These are phyloP conservation scores for Geranium brycei DNA, from an alignment of 345 rosid genomes.

Conservation along the genomic window DNA sequence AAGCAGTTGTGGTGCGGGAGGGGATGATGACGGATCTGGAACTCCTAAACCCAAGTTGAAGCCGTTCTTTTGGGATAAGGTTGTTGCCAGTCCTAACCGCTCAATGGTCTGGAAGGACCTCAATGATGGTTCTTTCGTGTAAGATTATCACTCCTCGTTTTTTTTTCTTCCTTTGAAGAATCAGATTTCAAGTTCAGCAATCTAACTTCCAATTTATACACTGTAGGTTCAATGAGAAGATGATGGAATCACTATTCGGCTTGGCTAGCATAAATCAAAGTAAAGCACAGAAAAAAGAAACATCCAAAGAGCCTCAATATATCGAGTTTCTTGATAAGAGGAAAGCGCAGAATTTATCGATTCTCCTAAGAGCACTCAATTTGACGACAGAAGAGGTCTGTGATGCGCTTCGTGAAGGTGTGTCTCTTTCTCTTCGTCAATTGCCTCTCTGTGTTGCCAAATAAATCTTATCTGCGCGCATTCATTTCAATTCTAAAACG, in stretches of 20 bases:
- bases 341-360: conserved; percentile 88
- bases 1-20: conserved; percentile 9
- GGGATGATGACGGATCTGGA: conserved; percentile 21
- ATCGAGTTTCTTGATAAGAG: conserved; percentile 66
- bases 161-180: neutral
- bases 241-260: conserved; percentile 80
- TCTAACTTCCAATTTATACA: neutral
- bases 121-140: conserved; percentile 96
- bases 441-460: too few relatives aligned
- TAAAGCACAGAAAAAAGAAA: conserved; percentile 28
- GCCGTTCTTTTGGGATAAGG: conserved; percentile 99
- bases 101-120: conserved; percentile 97
- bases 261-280: conserved; percentile 34
- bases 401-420: conserved; percentile 72
- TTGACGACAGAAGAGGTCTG: conserved; percentile 73
- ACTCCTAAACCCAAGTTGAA: conserved; percentile 69
- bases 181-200: neutral
- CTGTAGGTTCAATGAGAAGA: conserved; percentile 86
- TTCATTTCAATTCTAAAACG: too few relatives aligned
- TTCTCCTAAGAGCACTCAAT: conserved; percentile 78
- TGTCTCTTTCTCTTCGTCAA: conserved; percentile 4
- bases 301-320: conserved; percentile 40
- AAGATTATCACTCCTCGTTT: conserved; percentile 17
- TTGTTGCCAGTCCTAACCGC: conserved; percentile 57
- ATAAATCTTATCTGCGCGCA: too few relatives aligned